phyloP scores from a whole-genome alignment of 2,329 filamentous ascomycete species.

The Phialophora verrucosa region DNA sequence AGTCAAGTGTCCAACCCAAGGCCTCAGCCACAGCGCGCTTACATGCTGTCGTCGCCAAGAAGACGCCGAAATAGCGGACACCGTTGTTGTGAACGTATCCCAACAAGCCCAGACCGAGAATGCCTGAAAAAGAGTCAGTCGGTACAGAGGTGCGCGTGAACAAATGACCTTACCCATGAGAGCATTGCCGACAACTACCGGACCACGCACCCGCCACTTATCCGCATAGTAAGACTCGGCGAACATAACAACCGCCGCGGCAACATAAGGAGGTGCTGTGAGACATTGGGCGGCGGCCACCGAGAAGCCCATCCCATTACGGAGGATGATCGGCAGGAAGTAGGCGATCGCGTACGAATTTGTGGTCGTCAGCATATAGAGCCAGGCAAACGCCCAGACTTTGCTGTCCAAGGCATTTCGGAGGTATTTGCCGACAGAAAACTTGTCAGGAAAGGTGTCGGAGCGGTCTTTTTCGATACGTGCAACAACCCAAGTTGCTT shows the following conservation, averaged over 20 bases:
- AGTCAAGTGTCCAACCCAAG: background rate
- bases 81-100: slow-evolving; percentile 5
- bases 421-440: slow-evolving; percentile 56
- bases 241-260: slow-evolving; percentile 67
- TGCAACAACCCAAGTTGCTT: slow-evolving; percentile 43
- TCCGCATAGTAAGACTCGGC: slow-evolving; percentile 68
- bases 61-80: slow-evolving; percentile 11
- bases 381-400: slow-evolving; percentile 61
- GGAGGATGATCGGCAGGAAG: slow-evolving; percentile 77
- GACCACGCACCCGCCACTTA: slow-evolving; percentile 68
- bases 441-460: slow-evolving; percentile 57
- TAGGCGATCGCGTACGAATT: slow-evolving; percentile 78
- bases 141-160: background rate
- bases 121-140: background rate
- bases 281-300: slow-evolving; percentile 72
- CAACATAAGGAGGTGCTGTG: slow-evolving; percentile 70
- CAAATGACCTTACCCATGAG: slow-evolving; percentile 53
- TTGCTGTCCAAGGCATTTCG: slow-evolving; percentile 56
- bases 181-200: slow-evolving; percentile 70
- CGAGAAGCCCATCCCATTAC: slow-evolving; percentile 66
- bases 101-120: slow-evolving; percentile 7
- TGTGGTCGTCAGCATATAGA: slow-evolving; percentile 64
- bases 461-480: slow-evolving; percentile 59
- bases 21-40: background rate
- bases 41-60: slow-evolving; percentile 11